Base-by-base conservation (phyloP, 2,329 filamentous ascomycete species). In the Stagonosporopsis chrysanthemi region DNA sequence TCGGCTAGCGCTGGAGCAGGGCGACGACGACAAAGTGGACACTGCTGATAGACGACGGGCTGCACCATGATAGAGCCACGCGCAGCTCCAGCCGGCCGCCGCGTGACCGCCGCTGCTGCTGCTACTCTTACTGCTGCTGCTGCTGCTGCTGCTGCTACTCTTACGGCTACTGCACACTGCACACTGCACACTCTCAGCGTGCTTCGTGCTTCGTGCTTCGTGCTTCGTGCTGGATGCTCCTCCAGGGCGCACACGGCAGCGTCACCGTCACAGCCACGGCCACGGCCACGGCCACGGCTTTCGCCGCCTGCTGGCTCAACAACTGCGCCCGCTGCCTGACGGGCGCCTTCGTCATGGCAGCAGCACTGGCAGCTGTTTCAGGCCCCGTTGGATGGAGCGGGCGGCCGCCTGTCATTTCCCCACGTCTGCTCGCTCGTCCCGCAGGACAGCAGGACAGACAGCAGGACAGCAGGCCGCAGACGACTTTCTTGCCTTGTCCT, bases 1-100 rank as follows among this genome's bases (percentile, higher is more conserved):
- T 45, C 52, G 59, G 52, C 52, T 62, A 62, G 60, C 52, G 52
- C 48, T 52, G 47, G 50, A 45, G 46, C 45, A 53, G 42, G 47
- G 36, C 23, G 40, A 40, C 45, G 45, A 45, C 52, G 45, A 54
- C 39, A 17, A 29, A 17, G 39, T 31, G 42, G 44, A 42, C 22
- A 39, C 38, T 49, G 54, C 43, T 54, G 53, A 55, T 48, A 46
- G 50, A 52, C 48, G 50, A 52, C 48, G 38, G 51, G 19, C 45
- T 49, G 52, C 52, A 55, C 52, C 26, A 55, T 46, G 52, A 56
- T 42, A 42, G 47, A 29, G 47, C 52, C 47, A 47, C 47, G 36
- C 46, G 46, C 53, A 52, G 28, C 24, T 6, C 5, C 24, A 8
- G 19, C 19, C 19, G 19, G 19, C 19, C 19, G 19, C 19, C 19